Evolutionary conservation across 148 eudicot species (phyloP).

Genomic region (Camellia granthamiana): DNA sequence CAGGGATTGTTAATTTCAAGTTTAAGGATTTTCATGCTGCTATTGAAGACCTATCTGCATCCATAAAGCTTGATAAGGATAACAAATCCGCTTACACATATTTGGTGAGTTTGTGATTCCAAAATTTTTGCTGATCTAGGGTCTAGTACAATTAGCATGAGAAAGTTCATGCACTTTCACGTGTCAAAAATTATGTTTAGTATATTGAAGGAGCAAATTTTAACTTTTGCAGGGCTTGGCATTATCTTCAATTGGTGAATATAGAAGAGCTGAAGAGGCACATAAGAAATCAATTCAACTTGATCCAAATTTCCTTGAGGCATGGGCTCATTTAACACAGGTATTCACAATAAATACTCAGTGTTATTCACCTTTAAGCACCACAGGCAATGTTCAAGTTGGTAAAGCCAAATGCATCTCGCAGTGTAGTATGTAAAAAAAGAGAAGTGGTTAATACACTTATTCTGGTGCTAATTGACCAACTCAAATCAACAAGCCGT

Average conservation of each 20-base stretch:
- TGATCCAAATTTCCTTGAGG: conserved; percentile 78
- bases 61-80: conserved; percentile 62
- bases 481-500: neutral
- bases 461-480: conserved; percentile 3
- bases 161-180: neutral
- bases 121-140: neutral
- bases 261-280: conserved; percentile 79
- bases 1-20: conserved; percentile 95
- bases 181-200: neutral
- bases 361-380: neutral
- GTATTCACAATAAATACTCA: conserved; percentile 27
- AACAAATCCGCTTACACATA: conserved; percentile 93
- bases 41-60: conserved; percentile 76
- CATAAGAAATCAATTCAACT: conserved; percentile 74
- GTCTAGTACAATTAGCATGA: neutral
- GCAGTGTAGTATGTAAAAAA: neutral
- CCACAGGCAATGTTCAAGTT: conserved; percentile 3
- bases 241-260: conserved; percentile 80
- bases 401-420: neutral
- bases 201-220: neutral
- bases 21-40: conserved; percentile 91
- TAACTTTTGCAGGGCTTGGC: conserved; percentile 63
- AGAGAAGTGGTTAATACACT: neutral
- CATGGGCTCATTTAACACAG: conserved; percentile 90
- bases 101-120: conserved; percentile 51